Evolutionary conservation across 2,329 filamentous ascomycete species (phyloP).

Genomic region (Colletotrichum liaoningense): DNA sequence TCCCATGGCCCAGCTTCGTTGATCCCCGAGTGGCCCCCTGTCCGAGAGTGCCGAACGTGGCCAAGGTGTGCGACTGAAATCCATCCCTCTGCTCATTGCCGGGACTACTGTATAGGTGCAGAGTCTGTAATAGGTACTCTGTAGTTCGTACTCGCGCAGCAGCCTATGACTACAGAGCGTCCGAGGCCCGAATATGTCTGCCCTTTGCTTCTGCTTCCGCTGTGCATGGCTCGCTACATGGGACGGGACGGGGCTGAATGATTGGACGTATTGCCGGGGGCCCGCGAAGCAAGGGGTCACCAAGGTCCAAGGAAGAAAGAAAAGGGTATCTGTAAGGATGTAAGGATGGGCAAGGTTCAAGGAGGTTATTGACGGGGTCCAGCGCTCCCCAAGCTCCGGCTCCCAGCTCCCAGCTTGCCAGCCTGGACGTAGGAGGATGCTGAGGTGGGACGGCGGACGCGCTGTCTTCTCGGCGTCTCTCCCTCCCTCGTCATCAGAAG

Average conservation of each 20-base stretch:
- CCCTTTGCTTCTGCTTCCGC: not conserved
- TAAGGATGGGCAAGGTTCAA: slow-evolving; percentile 7
- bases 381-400: slow-evolving; percentile 16
- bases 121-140: not conserved
- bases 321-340: not conserved
- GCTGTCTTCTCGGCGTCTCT: slow-evolving; percentile 29
- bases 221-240: slow-evolving; percentile 4
- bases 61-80: not conserved
- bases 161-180: not conserved
- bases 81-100: slow-evolving; percentile 1
- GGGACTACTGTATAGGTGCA: slow-evolving; percentile 5
- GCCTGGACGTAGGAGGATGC: not conserved
- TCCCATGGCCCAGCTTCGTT: not conserved
- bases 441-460: slow-evolving; percentile 12
- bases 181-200: not conserved
- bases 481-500: slow-evolving; percentile 9
- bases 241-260: not conserved
- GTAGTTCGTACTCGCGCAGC: not conserved
- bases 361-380: slow-evolving; percentile 15
- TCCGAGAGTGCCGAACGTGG: slow-evolving; percentile 10
- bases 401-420: not conserved
- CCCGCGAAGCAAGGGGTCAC: slow-evolving; percentile 2
- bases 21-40: slow-evolving; percentile 1
- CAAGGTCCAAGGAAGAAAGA: not conserved
- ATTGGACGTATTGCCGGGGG: not conserved